Evolutionary conservation across 2,329 filamentous ascomycete genomes (phyloP), one percentile per base, ranked within the genome.

Genomic region (Mollisia scopiformis): DNA sequence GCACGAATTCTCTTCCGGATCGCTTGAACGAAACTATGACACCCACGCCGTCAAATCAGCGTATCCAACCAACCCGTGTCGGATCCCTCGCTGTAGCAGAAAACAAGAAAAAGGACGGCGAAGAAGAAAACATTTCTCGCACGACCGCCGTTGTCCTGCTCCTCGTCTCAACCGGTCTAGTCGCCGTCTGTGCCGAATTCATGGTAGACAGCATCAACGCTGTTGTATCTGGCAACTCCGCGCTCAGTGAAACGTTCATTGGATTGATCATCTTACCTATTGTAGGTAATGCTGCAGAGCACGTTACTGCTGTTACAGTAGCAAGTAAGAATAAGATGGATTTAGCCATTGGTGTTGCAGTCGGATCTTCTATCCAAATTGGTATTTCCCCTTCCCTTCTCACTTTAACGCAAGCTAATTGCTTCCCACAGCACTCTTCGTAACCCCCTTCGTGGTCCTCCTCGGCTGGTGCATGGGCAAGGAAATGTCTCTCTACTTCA

Each of bases 401-500:
- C 39, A 5, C 39, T 43, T 25, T 43, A 6, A 43, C n/a, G 6
- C n/a, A 6, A 11, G 14, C 7, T n/a, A 39, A 7, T 39, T 8
- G 6, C 8, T 62, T 27, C 19, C 13, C 31, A 4, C 28, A 73
- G 79, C 88, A 14, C 78, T 91, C 7, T 88, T 91, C 71, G 81
- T 91, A 55, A 90, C 88, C 3, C 88, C 88, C 0, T 77, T 91
- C 19, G 82, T 90, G 31, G 88, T 91, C 31, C 85, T 91, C 25
- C 78, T 91, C 21, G 88, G 88, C n/a, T 91, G 88, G 88, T 83
- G 82, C 62, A 83, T 90, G 74, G 76, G 81, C 62, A 84, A 83
- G 62, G 80, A 87, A n/a, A 90, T 91, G 87, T 84, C 89, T 28
- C 82, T 96, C 33, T 93, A 94, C 78, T 96, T 96, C 75, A 92